Conservation (phyloP, 1,139 yeast species). For the Yamadazyma siamensis region DNA sequence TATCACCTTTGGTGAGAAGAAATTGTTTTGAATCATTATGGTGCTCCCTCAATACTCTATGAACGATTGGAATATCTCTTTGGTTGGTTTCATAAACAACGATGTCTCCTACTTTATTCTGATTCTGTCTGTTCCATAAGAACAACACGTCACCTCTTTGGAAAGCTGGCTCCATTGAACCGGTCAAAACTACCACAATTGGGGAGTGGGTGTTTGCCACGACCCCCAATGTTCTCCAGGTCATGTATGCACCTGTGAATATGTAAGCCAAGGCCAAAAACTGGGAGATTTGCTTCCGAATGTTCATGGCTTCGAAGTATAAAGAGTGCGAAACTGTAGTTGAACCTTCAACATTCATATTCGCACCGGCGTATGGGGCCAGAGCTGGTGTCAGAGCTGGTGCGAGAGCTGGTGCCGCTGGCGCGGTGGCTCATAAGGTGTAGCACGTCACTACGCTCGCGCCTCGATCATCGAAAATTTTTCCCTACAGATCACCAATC, state of each 20-base stretch:
- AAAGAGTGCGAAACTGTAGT: not conserved
- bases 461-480: not conserved
- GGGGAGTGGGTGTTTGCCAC: constrained; percentile 87
- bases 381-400: not conserved
- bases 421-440: too few species aligned
- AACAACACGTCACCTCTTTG: constrained; percentile 95
- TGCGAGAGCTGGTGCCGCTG: not conserved
- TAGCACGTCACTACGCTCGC: too few species aligned
- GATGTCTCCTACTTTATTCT: constrained; percentile 82
- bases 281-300: constrained; percentile 50
- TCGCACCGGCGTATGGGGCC: not conserved
- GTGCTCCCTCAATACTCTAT: constrained; percentile 86
- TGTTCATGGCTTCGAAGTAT: constrained; percentile 28
- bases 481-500: too few species aligned
- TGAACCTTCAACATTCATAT: not conserved
- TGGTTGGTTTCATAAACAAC: constrained; percentile 90
- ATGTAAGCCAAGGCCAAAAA: constrained; percentile 72
- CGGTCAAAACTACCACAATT: constrained; percentile 92
- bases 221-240: constrained; percentile 83
- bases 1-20: constrained; percentile 92
- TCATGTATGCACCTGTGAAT: constrained; percentile 83
- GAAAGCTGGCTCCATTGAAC: constrained; percentile 99
- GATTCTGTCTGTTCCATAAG: constrained; percentile 77
- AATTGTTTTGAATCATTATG: constrained; percentile 58
- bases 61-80: constrained; percentile 89